Base-by-base conservation (phyloP, 495 filamentous ascomycete species). In the Platismatia glauca region DNA sequence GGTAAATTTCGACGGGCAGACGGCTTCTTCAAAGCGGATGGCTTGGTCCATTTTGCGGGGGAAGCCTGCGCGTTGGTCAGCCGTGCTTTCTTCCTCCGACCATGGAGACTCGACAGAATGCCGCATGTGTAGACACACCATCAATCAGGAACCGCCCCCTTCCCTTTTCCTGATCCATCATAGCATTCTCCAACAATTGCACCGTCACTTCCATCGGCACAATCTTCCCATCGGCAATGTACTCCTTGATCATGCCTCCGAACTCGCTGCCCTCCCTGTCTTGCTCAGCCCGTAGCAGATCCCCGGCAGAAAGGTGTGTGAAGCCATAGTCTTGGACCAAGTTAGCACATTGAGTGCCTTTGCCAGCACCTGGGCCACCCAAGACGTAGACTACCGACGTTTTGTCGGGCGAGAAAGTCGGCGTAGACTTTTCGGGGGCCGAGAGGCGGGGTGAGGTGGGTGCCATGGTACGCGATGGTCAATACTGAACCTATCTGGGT, bases 201-300 rank as follows among this genome's bases (percentile, higher is more conserved):
- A 98, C 87, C n/a, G 94, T 98, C 27, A 98, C 91, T 71, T 97
- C 93, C 93, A 96, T 96, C 13, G 94, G 94, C 65, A 98, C 94
- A 74, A 98, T 98, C 67, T 84, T 86, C 64, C 94, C 94, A 71
- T 98, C 86, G 43, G 83, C 84, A 80, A 98, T 98, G 78, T 91
- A 90, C 55, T 84, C 78, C 63, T 85, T 86, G 81, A 98, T 98
- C 74, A 97, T 79, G 38, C 86, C 81, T 70, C 94, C 94, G 74
- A 95, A 96, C 72, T 96, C 80, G 66, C 83, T 87, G 46, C 89
- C 91, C 7, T 83, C 79, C 15, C 94, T 87, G 67, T 90, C 79
- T 77, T 98, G 94, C 75, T 98, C 94, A 55, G 88, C 91, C 53
- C 94, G 90, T 39, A 98, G 84, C 24, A 98, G 81, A 76, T 98